A percentile compares a stretch with the other conserved stretches of the same genome.
Evolutionary conservation across 805 yeast genomes (phyloP).

Genomic region (Spathaspora arborariae): DNA sequence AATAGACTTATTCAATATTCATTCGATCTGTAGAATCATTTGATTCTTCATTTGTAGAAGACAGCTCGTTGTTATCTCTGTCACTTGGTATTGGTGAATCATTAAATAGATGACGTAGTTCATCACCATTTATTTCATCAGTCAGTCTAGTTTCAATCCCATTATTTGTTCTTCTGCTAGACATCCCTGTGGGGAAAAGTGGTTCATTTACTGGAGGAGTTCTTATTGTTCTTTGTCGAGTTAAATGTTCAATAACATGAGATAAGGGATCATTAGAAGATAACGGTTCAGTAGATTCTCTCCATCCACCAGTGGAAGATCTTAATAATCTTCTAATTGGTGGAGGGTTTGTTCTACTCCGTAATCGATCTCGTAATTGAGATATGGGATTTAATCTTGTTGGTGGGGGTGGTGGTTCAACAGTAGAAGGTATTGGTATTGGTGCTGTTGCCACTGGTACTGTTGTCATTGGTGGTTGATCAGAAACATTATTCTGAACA

Average conservation of each 20-base stretch:
- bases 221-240: slow-evolving; percentile 7
- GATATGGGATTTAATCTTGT: neutral
- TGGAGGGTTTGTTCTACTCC: neutral
- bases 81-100: slow-evolving; percentile 8
- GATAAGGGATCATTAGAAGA: slow-evolving; percentile 3
- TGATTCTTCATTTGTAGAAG: neutral
- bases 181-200: slow-evolving; percentile 45
- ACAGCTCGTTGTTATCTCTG: neutral
- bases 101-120: slow-evolving; percentile 23
- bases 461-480: slow-evolving; percentile 4
- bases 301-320: slow-evolving; percentile 1
- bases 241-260: slow-evolving; percentile 6
- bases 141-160: slow-evolving; percentile 40
- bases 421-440: neutral
- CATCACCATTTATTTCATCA: slow-evolving; percentile 12
- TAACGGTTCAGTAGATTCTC: slow-evolving; percentile 1
- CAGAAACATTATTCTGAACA: slow-evolving; percentile 3
- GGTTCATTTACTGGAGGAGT: slow-evolving; percentile 1
- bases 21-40: neutral
- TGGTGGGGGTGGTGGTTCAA: neutral
- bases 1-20: neutral
- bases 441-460: slow-evolving; percentile 1
- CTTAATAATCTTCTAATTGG: slow-evolving; percentile 3
- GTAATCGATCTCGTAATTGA: neutral
- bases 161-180: slow-evolving; percentile 42